A percentile compares a stretch with the other conserved stretches of the same genome.
phyloP scores from a whole-genome alignment of 169 alveolate genomes.

The Plasmodium gonderi region DNA sequence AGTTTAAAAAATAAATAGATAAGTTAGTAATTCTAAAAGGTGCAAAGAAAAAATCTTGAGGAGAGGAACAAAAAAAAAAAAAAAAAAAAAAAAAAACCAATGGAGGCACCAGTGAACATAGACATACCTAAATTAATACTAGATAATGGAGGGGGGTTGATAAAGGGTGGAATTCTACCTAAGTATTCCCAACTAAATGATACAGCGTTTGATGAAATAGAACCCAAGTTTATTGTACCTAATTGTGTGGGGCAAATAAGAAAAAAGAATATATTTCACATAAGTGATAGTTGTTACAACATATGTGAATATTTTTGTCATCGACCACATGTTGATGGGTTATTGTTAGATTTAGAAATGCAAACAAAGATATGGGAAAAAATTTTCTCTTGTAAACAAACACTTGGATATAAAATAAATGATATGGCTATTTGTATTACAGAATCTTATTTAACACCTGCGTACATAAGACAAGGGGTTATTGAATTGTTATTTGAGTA shows the following conservation, averaged over 20 bases:
- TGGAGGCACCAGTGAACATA: constrained; percentile 82
- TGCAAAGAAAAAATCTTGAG: neutral
- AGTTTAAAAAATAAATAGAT: too few relatives aligned
- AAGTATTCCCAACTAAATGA: constrained; percentile 42
- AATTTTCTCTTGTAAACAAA: constrained; percentile 72
- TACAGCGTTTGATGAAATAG: constrained; percentile 63
- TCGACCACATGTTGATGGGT: constrained; percentile 85
- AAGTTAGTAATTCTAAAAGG: too few relatives aligned
- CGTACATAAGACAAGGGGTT: constrained; percentile 84
- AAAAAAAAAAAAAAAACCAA: constrained; percentile 14
- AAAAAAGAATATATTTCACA: constrained; percentile 75
- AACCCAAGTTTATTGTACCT: constrained; percentile 84
- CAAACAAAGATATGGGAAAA: constrained; percentile 88
- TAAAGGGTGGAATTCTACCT: constrained; percentile 87
- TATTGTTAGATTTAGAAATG: constrained; percentile 84
- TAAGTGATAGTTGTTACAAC: constrained; percentile 85
- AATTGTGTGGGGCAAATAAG: constrained; percentile 89
- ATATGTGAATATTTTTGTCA: constrained; percentile 88
- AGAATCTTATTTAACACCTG: constrained; percentile 89
- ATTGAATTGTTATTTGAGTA: constrained; percentile 89
- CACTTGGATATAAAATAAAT: constrained; percentile 50
- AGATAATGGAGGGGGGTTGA: constrained; percentile 89
- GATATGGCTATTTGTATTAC: constrained; percentile 80
- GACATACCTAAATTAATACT: constrained; percentile 86
- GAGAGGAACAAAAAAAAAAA: neutral